phyloP scores from a whole-genome alignment of 352 stramenopile species.

The Pythium aristosporum region DNA sequence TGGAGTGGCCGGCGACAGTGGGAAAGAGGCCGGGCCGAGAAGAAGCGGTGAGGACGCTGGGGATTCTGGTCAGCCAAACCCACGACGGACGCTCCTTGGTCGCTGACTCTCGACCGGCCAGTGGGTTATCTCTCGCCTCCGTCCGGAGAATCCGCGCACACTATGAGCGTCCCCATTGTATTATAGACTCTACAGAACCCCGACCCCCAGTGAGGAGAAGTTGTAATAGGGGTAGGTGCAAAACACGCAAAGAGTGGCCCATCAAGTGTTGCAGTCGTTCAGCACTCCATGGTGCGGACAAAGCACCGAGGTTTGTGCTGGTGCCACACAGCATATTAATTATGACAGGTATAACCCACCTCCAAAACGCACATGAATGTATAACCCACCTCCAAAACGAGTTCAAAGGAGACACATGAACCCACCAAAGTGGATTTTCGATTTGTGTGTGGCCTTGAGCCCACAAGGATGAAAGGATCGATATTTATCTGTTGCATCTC shows the following conservation, averaged over 20 bases:
- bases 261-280: conserved; percentile 6
- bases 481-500: too few relatives aligned
- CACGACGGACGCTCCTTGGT: neutral
- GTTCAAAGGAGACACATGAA: neutral
- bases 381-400: too few relatives aligned
- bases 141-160: conserved; percentile 13
- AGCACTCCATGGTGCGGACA: neutral
- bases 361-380: neutral
- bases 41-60: conserved; percentile 1
- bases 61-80: neutral
- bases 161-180: neutral
- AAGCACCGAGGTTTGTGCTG: neutral
- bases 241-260: neutral
- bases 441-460: too few relatives aligned
- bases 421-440: neutral
- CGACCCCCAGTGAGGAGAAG: conserved; percentile 4
- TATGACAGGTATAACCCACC: conserved; percentile 5
- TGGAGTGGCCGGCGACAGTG: neutral
- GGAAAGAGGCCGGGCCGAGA: neutral
- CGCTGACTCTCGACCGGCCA: conserved; percentile 21
- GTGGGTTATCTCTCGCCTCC: neutral
- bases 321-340: neutral
- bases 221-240: conserved; percentile 4
- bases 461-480: too few relatives aligned
- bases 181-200: neutral